phyloP scores from a whole-genome alignment of 345 rosid genomes.

The Punica granatum region DNA sequence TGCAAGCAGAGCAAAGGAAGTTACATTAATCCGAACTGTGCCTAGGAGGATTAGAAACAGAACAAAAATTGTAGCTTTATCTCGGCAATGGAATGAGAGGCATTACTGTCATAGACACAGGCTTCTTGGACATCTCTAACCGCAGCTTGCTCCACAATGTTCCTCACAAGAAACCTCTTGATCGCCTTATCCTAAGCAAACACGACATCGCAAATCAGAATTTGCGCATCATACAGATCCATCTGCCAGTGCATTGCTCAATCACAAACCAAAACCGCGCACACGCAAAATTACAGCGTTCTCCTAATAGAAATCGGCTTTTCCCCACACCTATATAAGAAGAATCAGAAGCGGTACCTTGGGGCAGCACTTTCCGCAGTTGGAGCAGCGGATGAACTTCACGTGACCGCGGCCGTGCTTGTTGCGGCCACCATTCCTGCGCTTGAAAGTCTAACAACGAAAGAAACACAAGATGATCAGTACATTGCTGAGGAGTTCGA shows the following conservation, averaged over 20 bases:
- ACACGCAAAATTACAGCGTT: not conserved
- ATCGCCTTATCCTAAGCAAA: conserved; percentile 60
- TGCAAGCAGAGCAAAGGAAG: conserved; percentile 8
- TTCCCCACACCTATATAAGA: not conserved
- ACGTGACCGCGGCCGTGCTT: conserved; percentile 95
- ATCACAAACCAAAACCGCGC: not conserved
- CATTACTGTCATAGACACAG: conserved; percentile 64
- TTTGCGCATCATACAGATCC: not conserved
- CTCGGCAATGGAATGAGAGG: not conserved
- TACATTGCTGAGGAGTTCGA: not conserved
- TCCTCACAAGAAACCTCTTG: conserved; percentile 85
- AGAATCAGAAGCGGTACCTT: conserved; percentile 28
- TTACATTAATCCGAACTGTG: not conserved
- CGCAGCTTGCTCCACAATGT: conserved; percentile 87
- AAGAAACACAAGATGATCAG: not conserved
- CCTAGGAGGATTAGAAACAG: not conserved
- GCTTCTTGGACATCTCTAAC: conserved; percentile 91
- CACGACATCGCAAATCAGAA: not conserved
- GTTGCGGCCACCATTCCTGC: conserved; percentile 91
- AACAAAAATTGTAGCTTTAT: not conserved
- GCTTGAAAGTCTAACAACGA: conserved; percentile 66
- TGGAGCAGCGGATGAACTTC: conserved; percentile 84
- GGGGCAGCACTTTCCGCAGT: conserved; percentile 95
- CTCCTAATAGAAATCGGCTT: not conserved
- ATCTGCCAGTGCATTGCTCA: not conserved